phyloP scores from a whole-genome alignment of 139 green algal species.

The Chlorella vulgaris region DNA sequence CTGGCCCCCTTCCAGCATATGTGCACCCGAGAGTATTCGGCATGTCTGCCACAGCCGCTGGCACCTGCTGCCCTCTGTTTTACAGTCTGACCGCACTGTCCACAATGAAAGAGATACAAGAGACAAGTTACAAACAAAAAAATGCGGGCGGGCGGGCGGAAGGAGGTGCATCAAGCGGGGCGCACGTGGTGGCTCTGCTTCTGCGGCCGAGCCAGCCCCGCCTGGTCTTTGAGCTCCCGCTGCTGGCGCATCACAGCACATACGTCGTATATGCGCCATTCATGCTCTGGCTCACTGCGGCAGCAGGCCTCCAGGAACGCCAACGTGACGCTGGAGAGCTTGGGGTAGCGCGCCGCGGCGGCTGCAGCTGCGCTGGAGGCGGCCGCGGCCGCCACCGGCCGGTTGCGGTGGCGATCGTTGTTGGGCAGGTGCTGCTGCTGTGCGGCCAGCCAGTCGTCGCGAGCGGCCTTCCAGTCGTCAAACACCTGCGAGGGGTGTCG shows the following conservation, averaged over 20 bases:
- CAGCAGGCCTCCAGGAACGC: conserved; percentile 63
- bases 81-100: too few species aligned
- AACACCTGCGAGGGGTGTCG: conserved; percentile 42
- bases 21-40: too few species aligned
- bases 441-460: conserved; percentile 3
- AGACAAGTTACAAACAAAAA: not conserved
- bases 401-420: not conserved
- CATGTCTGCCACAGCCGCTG: too few species aligned
- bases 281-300: conserved; percentile 30
- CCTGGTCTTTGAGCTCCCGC: conserved; percentile 51
- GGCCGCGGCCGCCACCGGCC: not conserved
- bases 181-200: conserved; percentile 59
- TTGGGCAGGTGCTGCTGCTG: conserved; percentile 31
- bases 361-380: not conserved
- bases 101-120: too few species aligned
- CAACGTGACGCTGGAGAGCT: conserved; percentile 53
- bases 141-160: too few species aligned
- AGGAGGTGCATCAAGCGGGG: not conserved
- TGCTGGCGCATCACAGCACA: conserved; percentile 61
- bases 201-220: conserved; percentile 41
- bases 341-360: conserved; percentile 7
- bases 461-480: conserved; percentile 64
- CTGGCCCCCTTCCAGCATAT: too few species aligned
- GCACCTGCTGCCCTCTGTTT: too few species aligned
- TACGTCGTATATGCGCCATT: conserved; percentile 68